A percentile compares a stretch with the other conserved stretches of the same genome.
Conservation (phyloP, 345 rosid species). For the Odontarrhena argentea region DNA sequence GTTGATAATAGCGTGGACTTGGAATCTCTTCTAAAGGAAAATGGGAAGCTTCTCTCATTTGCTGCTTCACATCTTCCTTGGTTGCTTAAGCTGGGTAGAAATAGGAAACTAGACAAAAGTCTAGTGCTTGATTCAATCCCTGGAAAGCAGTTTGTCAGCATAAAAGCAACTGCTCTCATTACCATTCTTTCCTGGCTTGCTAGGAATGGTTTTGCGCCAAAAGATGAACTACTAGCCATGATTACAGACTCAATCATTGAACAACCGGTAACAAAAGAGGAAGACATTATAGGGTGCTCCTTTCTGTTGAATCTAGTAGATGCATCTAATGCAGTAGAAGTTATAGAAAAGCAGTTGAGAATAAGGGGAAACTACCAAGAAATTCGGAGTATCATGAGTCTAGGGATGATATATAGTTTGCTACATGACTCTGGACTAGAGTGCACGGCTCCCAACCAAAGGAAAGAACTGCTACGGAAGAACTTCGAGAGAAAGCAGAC, state of each 20-base stretch:
- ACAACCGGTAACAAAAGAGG: constrained; percentile 83
- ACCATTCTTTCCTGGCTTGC: constrained; percentile 86
- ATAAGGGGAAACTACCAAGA: constrained; percentile 74
- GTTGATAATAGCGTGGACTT: constrained; percentile 54
- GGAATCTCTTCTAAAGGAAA: constrained; percentile 63
- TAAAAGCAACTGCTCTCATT: constrained; percentile 59
- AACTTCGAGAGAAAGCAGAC: constrained; percentile 71
- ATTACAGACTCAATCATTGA: constrained; percentile 81
- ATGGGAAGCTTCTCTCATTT: constrained; percentile 76
- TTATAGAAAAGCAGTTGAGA: constrained; percentile 89
- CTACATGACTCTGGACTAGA: constrained; percentile 80
- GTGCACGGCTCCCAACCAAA: constrained; percentile 68
- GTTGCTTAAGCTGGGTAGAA: constrained; percentile 75
- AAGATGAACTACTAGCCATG: constrained; percentile 72
- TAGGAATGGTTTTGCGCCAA: constrained; percentile 84
- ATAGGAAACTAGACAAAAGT: constrained; percentile 51
- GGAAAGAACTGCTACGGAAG: constrained; percentile 70
- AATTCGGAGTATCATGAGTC: constrained; percentile 85
- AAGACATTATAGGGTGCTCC: constrained; percentile 84
- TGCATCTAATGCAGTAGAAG: constrained; percentile 84
- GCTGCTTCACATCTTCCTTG: constrained; percentile 81
- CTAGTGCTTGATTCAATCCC: constrained; percentile 51
- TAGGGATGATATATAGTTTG: constrained; percentile 85
- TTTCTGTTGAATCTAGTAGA: constrained; percentile 86
- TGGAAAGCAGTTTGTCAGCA: constrained; percentile 66